These are phyloP conservation scores for Neurospora intermedia DNA, from an alignment of 495 filamentous ascomycete species.

Conservation along the genomic window DNA sequence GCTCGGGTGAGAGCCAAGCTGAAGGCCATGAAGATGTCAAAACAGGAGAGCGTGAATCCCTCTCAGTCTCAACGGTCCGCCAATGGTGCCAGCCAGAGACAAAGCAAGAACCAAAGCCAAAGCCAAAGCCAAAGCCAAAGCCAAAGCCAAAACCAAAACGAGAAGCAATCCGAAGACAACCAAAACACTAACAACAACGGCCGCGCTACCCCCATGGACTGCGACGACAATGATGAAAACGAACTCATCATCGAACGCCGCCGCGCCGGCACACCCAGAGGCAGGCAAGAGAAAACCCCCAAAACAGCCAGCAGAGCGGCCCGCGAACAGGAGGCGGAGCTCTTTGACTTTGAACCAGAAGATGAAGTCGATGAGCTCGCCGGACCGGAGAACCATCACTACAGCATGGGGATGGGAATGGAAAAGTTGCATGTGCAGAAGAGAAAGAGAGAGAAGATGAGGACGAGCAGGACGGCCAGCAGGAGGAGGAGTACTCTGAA, in stretches of 20 bases:
- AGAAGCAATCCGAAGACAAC: background rate
- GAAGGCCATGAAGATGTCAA: slow-evolving; percentile 29
- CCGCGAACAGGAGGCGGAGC: background rate
- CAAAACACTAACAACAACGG: background rate
- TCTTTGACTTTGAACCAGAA: background rate
- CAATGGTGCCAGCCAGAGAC: background rate
- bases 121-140: background rate
- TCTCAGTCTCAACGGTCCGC: slow-evolving; percentile 2
- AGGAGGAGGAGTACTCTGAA: slow-evolving; percentile 61
- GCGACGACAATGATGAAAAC: slow-evolving; percentile 4
- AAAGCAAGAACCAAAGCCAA: slow-evolving; percentile 1
- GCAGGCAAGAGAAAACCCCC: background rate
- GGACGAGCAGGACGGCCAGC: slow-evolving; percentile 35
- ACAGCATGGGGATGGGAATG: background rate
- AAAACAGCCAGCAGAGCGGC: background rate
- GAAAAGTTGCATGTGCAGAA: slow-evolving; percentile 26
- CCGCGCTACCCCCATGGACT: background rate
- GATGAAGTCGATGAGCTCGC: slow-evolving; percentile 18
- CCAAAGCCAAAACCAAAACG: background rate
- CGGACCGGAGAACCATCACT: background rate
- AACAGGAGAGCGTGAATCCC: slow-evolving; percentile 3
- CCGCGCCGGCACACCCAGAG: background rate
- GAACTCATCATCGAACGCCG: slow-evolving; percentile 2
- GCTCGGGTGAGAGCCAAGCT: slow-evolving; percentile 45
- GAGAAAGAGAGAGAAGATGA: slow-evolving; percentile 23